Conservation (phyloP, 202 grass and related monocot genomes). For the Schoenoplectus tabernaemontani region DNA sequence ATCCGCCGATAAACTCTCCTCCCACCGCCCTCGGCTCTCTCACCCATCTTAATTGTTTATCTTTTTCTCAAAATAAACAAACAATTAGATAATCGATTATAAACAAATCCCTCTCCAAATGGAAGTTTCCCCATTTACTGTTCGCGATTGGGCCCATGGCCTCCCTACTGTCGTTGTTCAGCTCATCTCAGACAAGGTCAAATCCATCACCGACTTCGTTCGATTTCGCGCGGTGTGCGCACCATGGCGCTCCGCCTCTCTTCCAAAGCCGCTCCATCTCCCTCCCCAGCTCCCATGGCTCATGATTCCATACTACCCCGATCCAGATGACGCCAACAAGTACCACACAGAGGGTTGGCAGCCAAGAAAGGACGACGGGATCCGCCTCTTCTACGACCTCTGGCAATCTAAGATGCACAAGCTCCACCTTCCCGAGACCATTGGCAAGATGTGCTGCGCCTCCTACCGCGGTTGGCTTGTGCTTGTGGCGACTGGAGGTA, state of each 20-base stretch:
- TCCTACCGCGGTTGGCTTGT: not conserved
- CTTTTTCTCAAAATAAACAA: too few relatives aligned
- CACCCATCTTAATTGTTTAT: too few relatives aligned
- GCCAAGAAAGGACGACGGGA: not conserved
- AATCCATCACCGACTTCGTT: not conserved
- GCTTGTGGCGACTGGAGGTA: not conserved
- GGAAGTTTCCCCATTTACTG: not conserved
- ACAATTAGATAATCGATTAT: too few relatives aligned
- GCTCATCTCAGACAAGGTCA: not conserved
- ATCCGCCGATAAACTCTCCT: too few relatives aligned
- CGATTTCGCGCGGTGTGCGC: not conserved
- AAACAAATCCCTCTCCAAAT: not conserved
- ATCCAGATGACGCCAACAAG: not conserved
- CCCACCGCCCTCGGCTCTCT: too few relatives aligned
- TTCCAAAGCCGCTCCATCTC: not conserved
- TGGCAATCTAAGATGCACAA: conserved; percentile 10
- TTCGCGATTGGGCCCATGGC: not conserved
- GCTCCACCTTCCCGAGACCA: not conserved
- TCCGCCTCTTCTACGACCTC: conserved; percentile 8
- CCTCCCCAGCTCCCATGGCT: conserved; percentile 11
- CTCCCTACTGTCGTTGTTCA: not conserved
- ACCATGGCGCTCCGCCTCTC: not conserved
- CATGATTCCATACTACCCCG: not conserved
- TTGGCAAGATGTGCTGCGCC: not conserved
- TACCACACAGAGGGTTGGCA: not conserved